Base-by-base conservation (phyloP, 1,284 basidiomycete species). In the Bondarzewia mesenterica region DNA sequence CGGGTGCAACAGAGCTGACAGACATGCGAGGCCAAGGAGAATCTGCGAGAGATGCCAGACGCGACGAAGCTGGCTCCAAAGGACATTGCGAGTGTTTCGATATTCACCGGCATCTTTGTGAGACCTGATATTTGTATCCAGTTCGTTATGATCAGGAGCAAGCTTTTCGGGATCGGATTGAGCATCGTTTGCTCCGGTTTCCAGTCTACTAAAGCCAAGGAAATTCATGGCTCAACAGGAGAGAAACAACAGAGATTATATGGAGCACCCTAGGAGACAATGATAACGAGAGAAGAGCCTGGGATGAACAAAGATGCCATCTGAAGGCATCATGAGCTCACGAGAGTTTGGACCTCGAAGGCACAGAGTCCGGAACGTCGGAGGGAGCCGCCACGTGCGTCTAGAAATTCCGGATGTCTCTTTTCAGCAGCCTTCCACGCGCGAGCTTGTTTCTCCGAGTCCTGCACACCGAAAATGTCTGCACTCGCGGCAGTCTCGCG, bases 401-500 rank as follows among this genome's bases (percentile, higher is more conserved):
- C 12, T 32, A n/a, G 29, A 32, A 10, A n/a, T n/a, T 32, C 29
- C 29, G 29, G n/a, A 32, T 32, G 10, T 32, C 29, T n/a, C 10
- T 32, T 32, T n/a, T 10, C 29, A 32, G 29, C 10, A 10, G 29
- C 5, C 12, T 32, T 32, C 12, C 29, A 32, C 12, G n/a, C 29
- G 29, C 5, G 29, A 32, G n/a, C 29, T n/a, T 10, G 29, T 32
- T 10, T 32, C 29, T 32, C 29, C 29, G 10, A 4, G n/a, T n/a
- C n/a, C n/a, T n/a, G n/a, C 29, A 32, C 26, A 43, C 15, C 12
- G 15, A 10, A 7, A 10, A 54, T 54, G 53, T 47, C 53, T 16
- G 36, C 48, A 37, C 36, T 54, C 40, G 26, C 46, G 16, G 48
- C 44, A 16, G 29, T 26, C 6, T 16, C 47, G n/a, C 41, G 44